Conservation (phyloP, 768 basidiomycete species). For the Mycena amicta region DNA sequence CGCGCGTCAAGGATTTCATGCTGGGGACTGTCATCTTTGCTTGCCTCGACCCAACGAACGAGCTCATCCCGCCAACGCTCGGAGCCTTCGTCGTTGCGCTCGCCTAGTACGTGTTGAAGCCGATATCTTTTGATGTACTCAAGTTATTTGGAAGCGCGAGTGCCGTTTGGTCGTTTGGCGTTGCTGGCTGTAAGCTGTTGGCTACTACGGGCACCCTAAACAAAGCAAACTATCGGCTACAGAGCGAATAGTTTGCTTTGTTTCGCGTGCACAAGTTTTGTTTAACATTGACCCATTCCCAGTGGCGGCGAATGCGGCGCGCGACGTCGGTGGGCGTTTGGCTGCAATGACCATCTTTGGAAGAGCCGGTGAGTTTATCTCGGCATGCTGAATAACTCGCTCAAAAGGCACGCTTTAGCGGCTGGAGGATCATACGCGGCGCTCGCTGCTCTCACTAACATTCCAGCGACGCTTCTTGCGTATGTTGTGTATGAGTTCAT, state of each 20-base stretch:
- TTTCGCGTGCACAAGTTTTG: too few species aligned
- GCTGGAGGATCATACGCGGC: slow-evolving; percentile 48
- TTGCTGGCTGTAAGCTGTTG: slow-evolving; percentile 33
- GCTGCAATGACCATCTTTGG: slow-evolving; percentile 48
- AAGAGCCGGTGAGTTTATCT: slow-evolving; percentile 5
- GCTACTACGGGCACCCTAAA: background rate
- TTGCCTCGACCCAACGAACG: slow-evolving; percentile 42
- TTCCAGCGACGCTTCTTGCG: slow-evolving; percentile 46
- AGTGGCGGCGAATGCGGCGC: slow-evolving; percentile 51
- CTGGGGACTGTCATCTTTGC: slow-evolving; percentile 36
- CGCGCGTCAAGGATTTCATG: slow-evolving; percentile 28
- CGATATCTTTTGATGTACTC: too few species aligned
- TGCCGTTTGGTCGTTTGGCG: slow-evolving; percentile 45
- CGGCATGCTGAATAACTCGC: background rate
- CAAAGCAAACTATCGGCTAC: too few species aligned
- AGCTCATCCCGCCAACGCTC: slow-evolving; percentile 40
- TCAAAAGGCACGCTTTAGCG: slow-evolving; percentile 26
- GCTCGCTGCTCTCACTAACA: slow-evolving; percentile 48
- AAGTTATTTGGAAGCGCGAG: slow-evolving; percentile 36
- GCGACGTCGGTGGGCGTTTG: slow-evolving; percentile 50
- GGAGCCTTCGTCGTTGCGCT: slow-evolving; percentile 46
- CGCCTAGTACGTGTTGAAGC: slow-evolving; percentile 44
- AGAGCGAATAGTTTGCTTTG: slow-evolving; percentile 36
- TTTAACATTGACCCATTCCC: too few species aligned
- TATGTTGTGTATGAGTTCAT: slow-evolving; percentile 17